Base-by-base conservation (phyloP, 2,329 filamentous ascomycete genomes). In the Emmonsia crescens region DNA sequence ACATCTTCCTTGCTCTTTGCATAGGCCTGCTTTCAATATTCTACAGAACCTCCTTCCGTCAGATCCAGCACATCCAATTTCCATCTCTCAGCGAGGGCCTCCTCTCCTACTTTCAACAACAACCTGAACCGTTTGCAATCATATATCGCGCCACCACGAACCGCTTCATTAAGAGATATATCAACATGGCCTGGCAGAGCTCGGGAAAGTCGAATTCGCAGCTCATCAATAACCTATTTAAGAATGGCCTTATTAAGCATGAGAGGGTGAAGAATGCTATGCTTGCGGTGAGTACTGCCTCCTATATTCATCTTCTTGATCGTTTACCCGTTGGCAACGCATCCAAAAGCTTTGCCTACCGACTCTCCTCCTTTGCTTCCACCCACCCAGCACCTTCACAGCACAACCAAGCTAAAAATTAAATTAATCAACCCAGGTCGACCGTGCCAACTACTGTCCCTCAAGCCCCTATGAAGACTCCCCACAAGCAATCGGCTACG, bases 181-280 rank as follows among this genome's bases (percentile, higher is more conserved):
- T 65, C 29, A 81, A 65, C 63, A 97, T 99, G 94, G 92, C 93
- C 63, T 99, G 94, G 94, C 84, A 85, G 67, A 91, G 89, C 74
- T 89, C 87, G 6, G 93, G 91, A 63, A 76, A 77, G 4, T 84
- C 85, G 33, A 96, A 97, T 73, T 75, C 77, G 48, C 85, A 86
- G 61, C 81, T 99, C 57, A 80, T 97, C 64, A 82, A 87, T 67
- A 96, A 96, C 72, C 81, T 99, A 62, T 86, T 79, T 72, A 80
- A 76, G 48, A 84, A 89, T 68, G 82, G 82, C 2, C 79, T 97
- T 60, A 91, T 97, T 66, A 86, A 81, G n/a, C 83, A 85, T 64
- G 76, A 83, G 3, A 78, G 82, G 29, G 89, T 96, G 40, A 89
- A 87, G 69, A 80, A 84, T n/a, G 92, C 93, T 61, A 96, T 97